These are phyloP conservation scores for Vitis hybrid DNA, from an alignment of 177 flowering plant genomes.

Conservation along the genomic window DNA sequence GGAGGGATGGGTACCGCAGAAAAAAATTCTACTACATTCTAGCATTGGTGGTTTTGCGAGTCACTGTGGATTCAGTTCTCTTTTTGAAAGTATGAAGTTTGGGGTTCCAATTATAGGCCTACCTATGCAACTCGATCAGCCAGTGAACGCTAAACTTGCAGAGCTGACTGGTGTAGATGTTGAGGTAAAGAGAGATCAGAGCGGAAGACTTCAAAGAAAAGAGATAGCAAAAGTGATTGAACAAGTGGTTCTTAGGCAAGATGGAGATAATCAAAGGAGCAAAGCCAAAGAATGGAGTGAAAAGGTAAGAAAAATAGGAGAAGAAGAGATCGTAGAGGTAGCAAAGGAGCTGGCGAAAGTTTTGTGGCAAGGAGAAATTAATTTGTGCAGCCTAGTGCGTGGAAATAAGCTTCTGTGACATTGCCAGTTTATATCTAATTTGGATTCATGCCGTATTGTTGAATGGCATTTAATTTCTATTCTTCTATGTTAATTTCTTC, in stretches of 20 bases:
- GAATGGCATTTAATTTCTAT: no score
- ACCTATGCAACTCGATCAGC: conserved; percentile 32
- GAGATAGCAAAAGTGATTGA: conserved; percentile 13
- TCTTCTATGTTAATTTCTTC: no score
- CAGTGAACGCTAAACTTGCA: conserved; percentile 20
- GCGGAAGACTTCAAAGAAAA: conserved; percentile 15
- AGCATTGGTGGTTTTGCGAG: conserved; percentile 35
- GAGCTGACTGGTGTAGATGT: conserved; percentile 20
- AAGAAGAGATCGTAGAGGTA: conserved; percentile 10
- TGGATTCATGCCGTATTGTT: no score
- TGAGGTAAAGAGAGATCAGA: conserved; percentile 14
- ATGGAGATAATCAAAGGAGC: conserved; percentile 9
- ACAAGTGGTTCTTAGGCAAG: conserved; percentile 15
- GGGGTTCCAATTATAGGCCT: conserved; percentile 30
- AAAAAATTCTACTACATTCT: conserved; percentile 11
- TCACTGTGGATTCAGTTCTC: conserved; percentile 37
- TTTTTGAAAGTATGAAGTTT: conserved; percentile 22
- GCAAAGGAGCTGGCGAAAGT: conserved; percentile 1
- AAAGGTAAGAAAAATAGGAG: conserved; percentile 4
- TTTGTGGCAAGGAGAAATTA: background rate
- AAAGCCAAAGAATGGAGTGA: conserved; percentile 18
- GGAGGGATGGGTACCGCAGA: conserved; percentile 29
- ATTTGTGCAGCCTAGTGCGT: no score
- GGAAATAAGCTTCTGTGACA: no score
- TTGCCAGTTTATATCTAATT: no score